Evolutionary conservation across 1,139 yeast species (phyloP), one percentile per base, ranked within the genome.

Genomic region (Geotrichum citri-aurantii): DNA sequence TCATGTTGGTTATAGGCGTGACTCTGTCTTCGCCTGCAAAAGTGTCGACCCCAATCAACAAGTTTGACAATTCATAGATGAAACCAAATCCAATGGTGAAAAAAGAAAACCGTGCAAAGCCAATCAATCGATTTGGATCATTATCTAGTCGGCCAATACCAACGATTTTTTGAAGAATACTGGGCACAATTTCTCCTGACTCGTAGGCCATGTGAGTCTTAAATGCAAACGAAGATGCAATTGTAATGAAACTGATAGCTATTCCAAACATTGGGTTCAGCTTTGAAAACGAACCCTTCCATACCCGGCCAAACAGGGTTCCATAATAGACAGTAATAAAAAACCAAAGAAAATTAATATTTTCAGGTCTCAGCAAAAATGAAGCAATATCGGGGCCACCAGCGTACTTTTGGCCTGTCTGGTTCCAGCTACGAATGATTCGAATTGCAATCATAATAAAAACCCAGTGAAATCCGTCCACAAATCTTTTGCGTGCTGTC

Each of bases 361-460:
- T 49, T 21, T 58, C 61, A 12, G 57, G 55, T 23, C 17, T 17
- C 10, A 59, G 62, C 27, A 60, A 53, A 21, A 59, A 50, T 14
- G 65, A 62, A 0, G 78, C 68, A n/a, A 86, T 70, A 47, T 80
- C 82, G 14, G 78, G 74, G 1, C 81, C 79, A 29, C 79, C 72
- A 17, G 83, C 79, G 65, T 79, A 85, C 65, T 93, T 93, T 68
- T 92, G 97, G 0, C 99, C 99, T 56, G 93, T 84, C 64, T 86
- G 87, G 66, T 88, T 88, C 96, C 97, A 93, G 0, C 90, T 85
- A 60, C 93, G 79, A n/a, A 91, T 70, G 0, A 85, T 17, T 62
- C 98, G 79, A 5, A 86, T 64, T 5, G 82, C 71, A 0, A 74
- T 50, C 27, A 83, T 62, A 19, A 81, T 54, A 10, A 75, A 55